Percentiles rank a stretch among this genome's conserved stretches.
Conservation (phyloP, 2,329 filamentous ascomycete species). For the Alternaria solani region DNA sequence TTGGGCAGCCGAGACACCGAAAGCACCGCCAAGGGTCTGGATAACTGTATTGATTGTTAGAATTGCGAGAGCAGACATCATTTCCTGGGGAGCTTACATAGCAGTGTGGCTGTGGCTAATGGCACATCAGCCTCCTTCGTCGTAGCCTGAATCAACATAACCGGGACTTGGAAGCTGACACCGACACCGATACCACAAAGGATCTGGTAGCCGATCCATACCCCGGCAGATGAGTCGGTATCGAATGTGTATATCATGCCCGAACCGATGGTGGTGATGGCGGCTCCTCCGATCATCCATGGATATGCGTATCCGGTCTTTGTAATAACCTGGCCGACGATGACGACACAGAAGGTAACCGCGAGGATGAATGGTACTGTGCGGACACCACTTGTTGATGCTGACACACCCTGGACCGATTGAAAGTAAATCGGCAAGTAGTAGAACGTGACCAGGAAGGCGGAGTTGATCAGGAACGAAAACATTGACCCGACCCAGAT, state of each 20-base stretch:
- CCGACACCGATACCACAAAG: constrained; percentile 52
- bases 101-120: constrained; percentile 47
- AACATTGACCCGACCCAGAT: constrained; percentile 48
- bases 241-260: constrained; percentile 56
- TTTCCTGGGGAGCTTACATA: constrained; percentile 40
- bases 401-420: constrained; percentile 31
- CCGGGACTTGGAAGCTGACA: constrained; percentile 36
- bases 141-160: constrained; percentile 50
- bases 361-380: constrained; percentile 55
- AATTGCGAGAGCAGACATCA: accelerated
- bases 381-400: constrained; percentile 52
- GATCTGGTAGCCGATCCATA: constrained; percentile 59
- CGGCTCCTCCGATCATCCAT: constrained; percentile 39
- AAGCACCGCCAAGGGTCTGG: constrained; percentile 52
- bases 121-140: constrained; percentile 47
- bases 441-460: constrained; percentile 52
- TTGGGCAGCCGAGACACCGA: constrained; percentile 53
- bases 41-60: neutral
- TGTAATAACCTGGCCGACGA: constrained; percentile 18
- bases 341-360: constrained; percentile 13
- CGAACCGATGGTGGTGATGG: constrained; percentile 44
- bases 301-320: constrained; percentile 50
- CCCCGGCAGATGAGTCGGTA: constrained; percentile 42
- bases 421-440: constrained; percentile 61
- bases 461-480: constrained; percentile 43